These are phyloP conservation scores for Akanthomyces muscarius DNA, from an alignment of 2,329 filamentous ascomycete species.

Conservation along the genomic window DNA sequence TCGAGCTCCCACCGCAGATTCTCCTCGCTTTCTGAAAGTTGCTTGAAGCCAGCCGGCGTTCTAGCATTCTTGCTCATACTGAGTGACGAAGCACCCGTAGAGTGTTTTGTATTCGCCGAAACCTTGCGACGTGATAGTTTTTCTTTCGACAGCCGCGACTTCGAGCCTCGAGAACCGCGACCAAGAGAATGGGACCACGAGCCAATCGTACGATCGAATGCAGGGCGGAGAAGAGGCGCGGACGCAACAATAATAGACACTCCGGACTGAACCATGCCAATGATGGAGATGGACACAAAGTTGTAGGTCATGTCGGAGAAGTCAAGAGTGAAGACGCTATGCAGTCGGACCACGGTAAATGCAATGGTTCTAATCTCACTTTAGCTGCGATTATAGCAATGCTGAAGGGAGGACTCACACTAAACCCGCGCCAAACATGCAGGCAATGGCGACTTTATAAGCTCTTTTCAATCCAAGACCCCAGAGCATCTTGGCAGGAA, in stretches of 20 bases:
- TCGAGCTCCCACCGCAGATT: slow-evolving; percentile 22
- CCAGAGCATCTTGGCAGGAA: slow-evolving; percentile 20
- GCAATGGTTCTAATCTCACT: slow-evolving; percentile 18
- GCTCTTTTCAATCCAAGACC: slow-evolving; percentile 18
- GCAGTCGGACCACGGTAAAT: slow-evolving; percentile 20
- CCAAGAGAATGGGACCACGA: slow-evolving; percentile 11
- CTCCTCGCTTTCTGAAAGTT: slow-evolving; percentile 23
- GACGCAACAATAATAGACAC: slow-evolving; percentile 22
- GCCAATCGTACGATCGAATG: slow-evolving; percentile 21
- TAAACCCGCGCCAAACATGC: slow-evolving; percentile 21
- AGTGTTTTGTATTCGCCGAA: not conserved
- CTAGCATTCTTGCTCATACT: slow-evolving; percentile 3
- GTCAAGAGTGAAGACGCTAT: slow-evolving; percentile 21
- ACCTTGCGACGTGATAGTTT: not conserved
- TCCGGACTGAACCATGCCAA: slow-evolving; percentile 19
- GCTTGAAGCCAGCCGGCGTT: slow-evolving; percentile 15
- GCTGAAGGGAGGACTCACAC: slow-evolving; percentile 13
- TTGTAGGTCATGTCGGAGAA: slow-evolving; percentile 20
- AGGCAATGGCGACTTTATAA: slow-evolving; percentile 21
- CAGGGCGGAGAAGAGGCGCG: slow-evolving; percentile 20
- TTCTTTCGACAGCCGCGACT: not conserved
- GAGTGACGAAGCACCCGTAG: slow-evolving; percentile 1
- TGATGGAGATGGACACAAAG: slow-evolving; percentile 18
- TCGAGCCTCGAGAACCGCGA: not conserved
- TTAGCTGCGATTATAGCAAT: not conserved